Percentiles rank a stretch among this genome's conserved stretches.
phyloP scores from a whole-genome alignment of 139 green algal species.

The Nannochloris sp. region DNA sequence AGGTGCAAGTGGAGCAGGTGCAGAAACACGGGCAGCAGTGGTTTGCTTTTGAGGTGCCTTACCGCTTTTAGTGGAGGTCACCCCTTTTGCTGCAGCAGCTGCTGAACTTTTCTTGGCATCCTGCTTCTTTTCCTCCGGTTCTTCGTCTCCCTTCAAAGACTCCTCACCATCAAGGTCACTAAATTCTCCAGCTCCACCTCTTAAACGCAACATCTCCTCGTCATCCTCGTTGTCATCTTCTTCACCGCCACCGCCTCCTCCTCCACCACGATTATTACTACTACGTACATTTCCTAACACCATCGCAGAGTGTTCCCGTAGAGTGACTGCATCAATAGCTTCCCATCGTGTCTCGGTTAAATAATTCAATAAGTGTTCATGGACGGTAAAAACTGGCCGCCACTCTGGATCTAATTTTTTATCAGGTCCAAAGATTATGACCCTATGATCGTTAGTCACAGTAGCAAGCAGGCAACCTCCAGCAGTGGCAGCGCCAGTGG shows the following conservation, averaged over 20 bases:
- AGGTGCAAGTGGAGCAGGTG: no score
- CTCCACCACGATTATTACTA: no score
- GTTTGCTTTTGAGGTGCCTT: no score
- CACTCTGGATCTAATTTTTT: constrained; percentile 17
- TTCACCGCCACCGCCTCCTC: no score
- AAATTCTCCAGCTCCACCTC: background rate
- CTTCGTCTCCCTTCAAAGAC: background rate
- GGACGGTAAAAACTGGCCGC: constrained; percentile 20
- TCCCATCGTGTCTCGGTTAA: constrained; percentile 11
- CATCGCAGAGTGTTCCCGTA: no score
- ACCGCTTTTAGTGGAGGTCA: no score
- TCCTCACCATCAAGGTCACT: background rate
- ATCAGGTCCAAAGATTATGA: constrained; percentile 32
- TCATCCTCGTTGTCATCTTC: background rate
- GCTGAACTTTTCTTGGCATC: background rate
- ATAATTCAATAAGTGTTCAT: constrained; percentile 11
- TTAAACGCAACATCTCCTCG: background rate
- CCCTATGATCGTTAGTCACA: constrained; percentile 27
- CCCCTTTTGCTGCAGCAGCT: background rate
- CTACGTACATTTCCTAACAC: no score
- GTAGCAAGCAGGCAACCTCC: constrained; percentile 33
- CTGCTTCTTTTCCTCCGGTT: background rate
- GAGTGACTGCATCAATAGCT: background rate
- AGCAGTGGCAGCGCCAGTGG: background rate
- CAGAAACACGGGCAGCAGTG: no score